A percentile compares a stretch with the other conserved stretches of the same genome.
These are phyloP conservation scores for Fusarium keratoplasticum DNA, from an alignment of 2,329 filamentous ascomycete genomes.

Conservation along the genomic window DNA sequence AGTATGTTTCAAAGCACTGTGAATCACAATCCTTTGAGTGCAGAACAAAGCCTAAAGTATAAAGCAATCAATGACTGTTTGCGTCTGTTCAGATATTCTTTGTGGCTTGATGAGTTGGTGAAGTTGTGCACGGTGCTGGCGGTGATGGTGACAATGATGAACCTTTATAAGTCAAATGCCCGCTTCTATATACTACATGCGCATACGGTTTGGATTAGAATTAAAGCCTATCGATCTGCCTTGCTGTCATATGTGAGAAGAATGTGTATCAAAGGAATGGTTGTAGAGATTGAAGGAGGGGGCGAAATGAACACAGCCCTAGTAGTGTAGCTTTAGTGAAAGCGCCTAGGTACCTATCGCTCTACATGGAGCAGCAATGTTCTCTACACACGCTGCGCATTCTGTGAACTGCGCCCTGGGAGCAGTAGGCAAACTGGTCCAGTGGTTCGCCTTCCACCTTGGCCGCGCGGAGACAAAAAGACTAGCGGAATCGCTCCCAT, in stretches of 20 bases:
- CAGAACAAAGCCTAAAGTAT: not conserved
- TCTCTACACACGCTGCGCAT: not conserved
- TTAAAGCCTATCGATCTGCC: too few relatives aligned
- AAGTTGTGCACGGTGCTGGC: not conserved
- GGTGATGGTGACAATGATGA: not conserved
- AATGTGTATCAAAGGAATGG: too few relatives aligned
- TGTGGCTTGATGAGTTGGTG: not conserved
- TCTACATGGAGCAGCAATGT: too few relatives aligned
- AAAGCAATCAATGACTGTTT: not conserved
- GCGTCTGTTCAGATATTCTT: constrained; percentile 3
- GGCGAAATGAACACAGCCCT: too few relatives aligned
- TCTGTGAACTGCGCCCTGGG: not conserved
- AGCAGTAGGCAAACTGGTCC: not conserved
- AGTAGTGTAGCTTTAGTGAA: too few relatives aligned
- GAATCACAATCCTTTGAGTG: not conserved
- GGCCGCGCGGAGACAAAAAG: too few relatives aligned
- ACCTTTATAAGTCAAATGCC: not conserved
- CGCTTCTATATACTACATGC: not conserved
- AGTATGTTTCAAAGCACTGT: not conserved
- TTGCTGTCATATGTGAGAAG: too few relatives aligned
- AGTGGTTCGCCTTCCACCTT: not conserved
- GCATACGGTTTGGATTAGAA: too few relatives aligned
- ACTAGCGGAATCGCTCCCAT: too few relatives aligned
- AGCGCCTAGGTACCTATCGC: too few relatives aligned
- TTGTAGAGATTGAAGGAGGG: too few relatives aligned